Percentiles rank a stretch among this genome's conserved stretches.
Evolutionary conservation across 2,329 filamentous ascomycete species (phyloP).

Genomic region (Cladosporium sp.): DNA sequence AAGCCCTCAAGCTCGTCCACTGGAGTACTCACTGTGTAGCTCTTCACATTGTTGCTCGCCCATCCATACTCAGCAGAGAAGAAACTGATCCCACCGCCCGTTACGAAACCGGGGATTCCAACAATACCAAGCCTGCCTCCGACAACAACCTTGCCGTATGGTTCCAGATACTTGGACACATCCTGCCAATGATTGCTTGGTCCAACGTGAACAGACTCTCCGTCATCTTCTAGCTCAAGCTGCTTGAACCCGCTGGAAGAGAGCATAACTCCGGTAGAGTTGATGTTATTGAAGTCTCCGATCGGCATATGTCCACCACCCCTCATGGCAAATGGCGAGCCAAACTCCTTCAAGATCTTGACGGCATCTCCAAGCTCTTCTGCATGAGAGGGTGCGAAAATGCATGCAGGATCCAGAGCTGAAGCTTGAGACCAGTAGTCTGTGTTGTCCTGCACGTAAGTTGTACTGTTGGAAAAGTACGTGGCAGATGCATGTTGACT

Average conservation of each 20-base stretch:
- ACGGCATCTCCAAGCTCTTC: slow-evolving; percentile 9
- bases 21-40: slow-evolving; percentile 21
- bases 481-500: too few species aligned
- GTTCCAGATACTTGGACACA: slow-evolving; percentile 40
- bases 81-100: slow-evolving; percentile 30
- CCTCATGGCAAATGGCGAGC: slow-evolving; percentile 11
- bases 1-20: too few species aligned
- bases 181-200: slow-evolving; percentile 44
- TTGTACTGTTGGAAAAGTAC: too few species aligned
- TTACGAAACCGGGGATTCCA: slow-evolving; percentile 27
- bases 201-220: slow-evolving; percentile 38
- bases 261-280: slow-evolving; percentile 12
- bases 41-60: slow-evolving; percentile 27
- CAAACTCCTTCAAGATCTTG: neutral
- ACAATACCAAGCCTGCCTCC: slow-evolving; percentile 41
- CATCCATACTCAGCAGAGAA: slow-evolving; percentile 25
- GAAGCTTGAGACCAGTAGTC: slow-evolving; percentile 16
- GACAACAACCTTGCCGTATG: slow-evolving; percentile 37
- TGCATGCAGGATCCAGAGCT: slow-evolving; percentile 4
- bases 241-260: slow-evolving; percentile 11
- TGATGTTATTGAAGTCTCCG: slow-evolving; percentile 13
- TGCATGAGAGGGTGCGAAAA: slow-evolving; percentile 2
- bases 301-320: slow-evolving; percentile 14
- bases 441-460: slow-evolving; percentile 18
- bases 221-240: slow-evolving; percentile 4